Evolutionary conservation across 2,329 filamentous ascomycete genomes (phyloP).

Genomic region (Microthyrium microscopicum): DNA sequence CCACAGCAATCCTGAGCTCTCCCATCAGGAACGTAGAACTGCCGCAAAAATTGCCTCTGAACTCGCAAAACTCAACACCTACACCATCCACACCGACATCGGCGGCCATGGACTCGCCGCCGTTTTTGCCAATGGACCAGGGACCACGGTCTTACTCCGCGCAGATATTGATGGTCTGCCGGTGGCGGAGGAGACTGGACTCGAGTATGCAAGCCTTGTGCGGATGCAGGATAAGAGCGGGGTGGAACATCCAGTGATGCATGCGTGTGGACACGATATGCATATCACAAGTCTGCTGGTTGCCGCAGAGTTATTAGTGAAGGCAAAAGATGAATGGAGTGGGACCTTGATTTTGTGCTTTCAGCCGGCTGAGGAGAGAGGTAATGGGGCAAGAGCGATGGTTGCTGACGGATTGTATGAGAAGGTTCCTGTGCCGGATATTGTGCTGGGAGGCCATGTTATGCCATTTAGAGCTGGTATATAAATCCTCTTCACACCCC

Average conservation of each 20-base stretch:
- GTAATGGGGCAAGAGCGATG: conserved; percentile 45
- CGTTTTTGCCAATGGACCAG: conserved; percentile 37
- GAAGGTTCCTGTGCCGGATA: conserved; percentile 37
- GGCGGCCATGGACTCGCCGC: conserved; percentile 43
- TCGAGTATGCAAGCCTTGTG: conserved; percentile 37
- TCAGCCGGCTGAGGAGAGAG: conserved; percentile 51
- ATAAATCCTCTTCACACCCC: not conserved
- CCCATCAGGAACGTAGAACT: conserved; percentile 37
- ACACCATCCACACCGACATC: conserved; percentile 33
- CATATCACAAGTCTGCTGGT: conserved; percentile 44
- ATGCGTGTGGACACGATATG: conserved; percentile 53
- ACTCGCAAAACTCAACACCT: conserved; percentile 18
- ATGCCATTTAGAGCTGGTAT: conserved; percentile 26
- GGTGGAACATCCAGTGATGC: conserved; percentile 41
- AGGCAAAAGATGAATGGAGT: conserved; percentile 32
- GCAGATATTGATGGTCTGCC: conserved; percentile 48
- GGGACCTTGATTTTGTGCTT: conserved; percentile 49
- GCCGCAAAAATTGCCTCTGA: conserved; percentile 29
- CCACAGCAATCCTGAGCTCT: conserved; percentile 43
- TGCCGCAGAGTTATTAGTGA: conserved; percentile 33
- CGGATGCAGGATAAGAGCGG: conserved; percentile 29
- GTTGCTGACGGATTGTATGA: conserved; percentile 41
- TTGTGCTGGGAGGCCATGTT: conserved; percentile 41
- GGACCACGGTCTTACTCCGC: conserved; percentile 39
- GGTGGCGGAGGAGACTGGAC: conserved; percentile 36